A percentile compares a stretch with the other conserved stretches of the same genome.
Conservation (phyloP, 495 filamentous ascomycete genomes). For the Talaromyces borbonicus region DNA sequence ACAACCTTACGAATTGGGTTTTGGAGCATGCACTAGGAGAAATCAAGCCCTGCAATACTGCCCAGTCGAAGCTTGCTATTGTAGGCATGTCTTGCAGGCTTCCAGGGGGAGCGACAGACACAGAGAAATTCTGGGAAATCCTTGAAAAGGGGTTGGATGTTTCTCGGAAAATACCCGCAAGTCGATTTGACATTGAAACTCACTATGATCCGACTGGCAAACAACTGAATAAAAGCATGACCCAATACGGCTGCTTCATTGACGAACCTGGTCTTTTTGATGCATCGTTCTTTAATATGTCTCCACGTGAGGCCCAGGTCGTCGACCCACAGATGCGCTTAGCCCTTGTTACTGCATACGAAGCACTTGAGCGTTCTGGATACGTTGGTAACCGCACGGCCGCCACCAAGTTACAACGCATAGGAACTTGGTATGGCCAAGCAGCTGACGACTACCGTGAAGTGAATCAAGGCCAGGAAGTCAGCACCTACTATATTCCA, state of each 20-base stretch:
- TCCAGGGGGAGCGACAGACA: conserved; percentile 22
- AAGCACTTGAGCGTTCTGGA: conserved; percentile 27
- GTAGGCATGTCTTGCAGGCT: conserved; percentile 32
- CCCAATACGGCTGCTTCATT: conserved; percentile 28
- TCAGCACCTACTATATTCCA: conserved; percentile 18
- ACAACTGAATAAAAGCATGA: conserved; percentile 19
- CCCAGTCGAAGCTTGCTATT: conserved; percentile 30
- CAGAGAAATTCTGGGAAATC: conserved; percentile 31
- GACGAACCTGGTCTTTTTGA: conserved; percentile 23
- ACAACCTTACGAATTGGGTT: conserved; percentile 7
- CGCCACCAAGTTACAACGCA: conserved; percentile 12
- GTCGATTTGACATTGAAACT: conserved; percentile 33
- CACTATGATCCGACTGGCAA: conserved; percentile 36
- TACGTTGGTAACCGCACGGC: conserved; percentile 15
- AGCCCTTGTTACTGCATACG: conserved; percentile 25
- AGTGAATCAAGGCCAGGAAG: conserved; percentile 17
- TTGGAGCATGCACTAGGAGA: not conserved
- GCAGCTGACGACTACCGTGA: conserved; percentile 23
- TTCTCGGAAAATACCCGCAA: conserved; percentile 23
- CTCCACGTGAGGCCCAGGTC: conserved; percentile 17
- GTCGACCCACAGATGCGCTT: conserved; percentile 26
- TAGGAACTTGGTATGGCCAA: conserved; percentile 29
- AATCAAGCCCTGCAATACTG: conserved; percentile 3
- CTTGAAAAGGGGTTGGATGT: conserved; percentile 31
- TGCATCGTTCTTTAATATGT: conserved; percentile 25